Percentiles rank a stretch among this genome's conserved stretches.
phyloP scores from a whole-genome alignment of 257 asterid species.

The Penstemon newberryi region DNA sequence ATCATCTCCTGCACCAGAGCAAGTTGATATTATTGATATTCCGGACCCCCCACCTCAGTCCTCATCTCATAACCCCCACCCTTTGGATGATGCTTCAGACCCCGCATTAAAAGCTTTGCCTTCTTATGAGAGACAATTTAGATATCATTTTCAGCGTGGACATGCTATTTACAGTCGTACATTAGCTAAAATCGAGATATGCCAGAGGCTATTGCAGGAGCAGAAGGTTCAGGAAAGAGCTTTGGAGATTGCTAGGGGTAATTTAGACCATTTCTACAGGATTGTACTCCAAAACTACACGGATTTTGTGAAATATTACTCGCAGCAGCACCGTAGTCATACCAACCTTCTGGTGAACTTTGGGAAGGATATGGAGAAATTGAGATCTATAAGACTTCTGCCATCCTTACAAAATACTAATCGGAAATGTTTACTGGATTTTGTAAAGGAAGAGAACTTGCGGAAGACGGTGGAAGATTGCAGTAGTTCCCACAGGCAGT shows the following conservation, averaged over 20 bases:
- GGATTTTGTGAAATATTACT: conserved; percentile 69
- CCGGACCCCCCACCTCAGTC: conserved; percentile 64
- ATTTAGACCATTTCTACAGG: conserved; percentile 77
- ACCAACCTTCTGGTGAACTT: conserved; percentile 64
- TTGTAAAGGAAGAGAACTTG: conserved; percentile 87
- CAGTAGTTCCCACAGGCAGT: conserved; percentile 81
- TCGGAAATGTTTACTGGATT: conserved; percentile 77
- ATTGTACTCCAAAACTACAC: conserved; percentile 74
- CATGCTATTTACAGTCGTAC: conserved; percentile 70
- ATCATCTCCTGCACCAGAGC: conserved; percentile 60
- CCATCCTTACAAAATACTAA: conserved; percentile 67
- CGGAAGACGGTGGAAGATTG: conserved; percentile 79
- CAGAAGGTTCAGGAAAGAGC: conserved; percentile 95
- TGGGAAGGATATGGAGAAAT: conserved; percentile 75
- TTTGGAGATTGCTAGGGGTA: conserved; percentile 82
- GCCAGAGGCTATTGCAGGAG: conserved; percentile 73
- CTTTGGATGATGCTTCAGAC: conserved; percentile 83
- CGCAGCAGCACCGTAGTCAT: conserved; percentile 83
- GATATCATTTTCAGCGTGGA: conserved; percentile 85
- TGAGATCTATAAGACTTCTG: conserved; percentile 69
- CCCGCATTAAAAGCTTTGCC: conserved; percentile 92
- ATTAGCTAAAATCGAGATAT: conserved; percentile 46
- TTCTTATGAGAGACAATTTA: conserved; percentile 85
- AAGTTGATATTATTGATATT: conserved; percentile 49
- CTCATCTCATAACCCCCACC: conserved; percentile 59